Evolutionary conservation across 2,329 filamentous ascomycete genomes (phyloP), one percentile per base, ranked within the genome.

Genomic region (Fusarium begoniae): DNA sequence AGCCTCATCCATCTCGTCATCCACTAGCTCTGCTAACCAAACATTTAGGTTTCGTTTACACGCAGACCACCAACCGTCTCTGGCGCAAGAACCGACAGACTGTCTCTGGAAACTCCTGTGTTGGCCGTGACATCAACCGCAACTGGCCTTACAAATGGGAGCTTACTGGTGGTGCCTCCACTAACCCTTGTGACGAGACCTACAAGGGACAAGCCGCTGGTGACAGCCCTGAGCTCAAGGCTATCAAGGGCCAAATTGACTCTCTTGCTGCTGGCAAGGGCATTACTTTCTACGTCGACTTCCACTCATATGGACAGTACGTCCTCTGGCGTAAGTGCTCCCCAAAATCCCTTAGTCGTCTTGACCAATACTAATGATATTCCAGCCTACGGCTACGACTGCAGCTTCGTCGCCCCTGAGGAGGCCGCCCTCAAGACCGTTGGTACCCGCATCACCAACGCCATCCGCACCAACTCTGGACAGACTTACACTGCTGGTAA

Each of bases 261-360:
- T 53, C 78, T 80, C 59, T 82, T 81, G 73, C 70, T 74, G n/a
- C 66, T 48, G 48, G 64, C 30, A 60, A 59, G 18, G 88, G 88
- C 5, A 82, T 92, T 50, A 87, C 88, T 74, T 82, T 92, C 7
- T 93, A 88, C 81, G 88, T 92, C 68, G 91, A 93, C 81, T 89
- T 88, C 77, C 91, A 93, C 82, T 86, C 89, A 2, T 92, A 92
- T 81, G 87, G 86, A 30, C 90, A 92, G 63, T 84, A 89, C 59
- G 86, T 91, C 66, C 85, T 89, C 73, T 85, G 75, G 77, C 84
- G 88, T n/a, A 91, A 90, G 79, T 90, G 87, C 28, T 90, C 89
- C 15, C 7, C 8, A 7, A 24, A 3, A 6, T 14, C 4, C 12
- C 2, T 0, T 5, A 18, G 8, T 24, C 14, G 17, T 87, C 63